Base-by-base conservation (phyloP, 495 filamentous ascomycete species). In the Parachaetomium inaequale region DNA sequence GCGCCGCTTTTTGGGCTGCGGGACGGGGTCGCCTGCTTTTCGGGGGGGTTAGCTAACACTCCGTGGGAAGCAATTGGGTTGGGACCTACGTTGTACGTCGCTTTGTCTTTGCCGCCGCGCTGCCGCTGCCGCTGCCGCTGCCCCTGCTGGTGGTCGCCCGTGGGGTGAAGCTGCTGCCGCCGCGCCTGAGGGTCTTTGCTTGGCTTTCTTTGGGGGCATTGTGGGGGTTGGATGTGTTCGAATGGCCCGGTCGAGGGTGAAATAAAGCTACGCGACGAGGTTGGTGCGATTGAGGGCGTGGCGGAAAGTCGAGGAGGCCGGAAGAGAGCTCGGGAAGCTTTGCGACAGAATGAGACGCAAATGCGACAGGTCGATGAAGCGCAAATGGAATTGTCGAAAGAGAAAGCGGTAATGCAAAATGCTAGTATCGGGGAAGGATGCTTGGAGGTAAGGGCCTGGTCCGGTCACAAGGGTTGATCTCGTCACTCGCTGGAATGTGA, bases 1-100 rank as follows among this genome's bases (percentile, higher is more conserved):
- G 66, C 93, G 85, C 60, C 81, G 85, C 59, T 77, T 85, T 23
- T 80, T 81, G 55, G 78, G 80, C 51, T 76, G 74, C 10, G 88
- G 90, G 53, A 87, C 77, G 38, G 87, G 88, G 64, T 93, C 88
- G 40, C 87, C 89, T 63, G 88, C 89, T 92, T 60, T 2, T n/a
- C n/a, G 23, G 43, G 53, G 51, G 36, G 52, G 25, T 54, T 10
- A 45, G 47, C 7, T 7, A n/a, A n/a, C 3, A 46, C 10, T 8
- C 21, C n/a, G 15, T 2, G 10, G 15, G 29, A 19, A 29, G 17
- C 45, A 25, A 38, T 54, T 8, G 40, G 25, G 0, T 26, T 25
- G 53, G 10, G 26, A 62, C 72, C 34, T 66, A 74, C 72, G 69
- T 45, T 72, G 71, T 32, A 73, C 68, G 60, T 59, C 49, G 46